These are phyloP conservation scores for Aquilaria sinensis DNA, from an alignment of 345 rosid species.

Conservation along the genomic window DNA sequence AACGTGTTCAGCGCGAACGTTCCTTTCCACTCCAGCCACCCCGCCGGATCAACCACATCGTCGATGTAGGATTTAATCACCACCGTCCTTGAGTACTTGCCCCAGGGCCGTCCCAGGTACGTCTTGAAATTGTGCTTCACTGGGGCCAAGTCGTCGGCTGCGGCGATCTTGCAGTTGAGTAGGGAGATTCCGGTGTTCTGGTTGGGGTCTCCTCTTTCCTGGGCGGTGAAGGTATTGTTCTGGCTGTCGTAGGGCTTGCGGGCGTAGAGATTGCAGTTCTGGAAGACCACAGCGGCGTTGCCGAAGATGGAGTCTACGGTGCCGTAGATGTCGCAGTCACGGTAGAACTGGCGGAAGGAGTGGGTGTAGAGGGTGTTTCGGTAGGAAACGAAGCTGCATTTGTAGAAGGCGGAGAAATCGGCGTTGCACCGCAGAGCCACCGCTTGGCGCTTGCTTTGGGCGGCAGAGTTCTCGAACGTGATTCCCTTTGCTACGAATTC, in stretches of 20 bases:
- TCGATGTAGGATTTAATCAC: conserved; percentile 44
- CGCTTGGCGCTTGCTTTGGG: conserved; percentile 79
- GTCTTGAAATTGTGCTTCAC: conserved; percentile 37
- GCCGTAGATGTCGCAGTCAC: conserved; percentile 72
- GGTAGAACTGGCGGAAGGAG: conserved; percentile 61
- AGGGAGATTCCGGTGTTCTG: conserved; percentile 66
- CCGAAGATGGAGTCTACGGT: conserved; percentile 74
- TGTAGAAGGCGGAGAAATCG: conserved; percentile 65
- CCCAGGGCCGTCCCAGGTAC: conserved; percentile 84
- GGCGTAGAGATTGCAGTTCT: conserved; percentile 61
- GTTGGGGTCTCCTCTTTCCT: conserved; percentile 50
- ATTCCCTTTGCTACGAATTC: conserved; percentile 79
- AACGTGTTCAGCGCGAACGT: conserved; percentile 45
- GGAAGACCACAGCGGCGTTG: conserved; percentile 67
- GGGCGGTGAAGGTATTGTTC: conserved; percentile 62
- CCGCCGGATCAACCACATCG: conserved; percentile 55
- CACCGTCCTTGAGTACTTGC: conserved; percentile 63
- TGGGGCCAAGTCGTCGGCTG: conserved; percentile 58
- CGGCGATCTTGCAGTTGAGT: conserved; percentile 51
- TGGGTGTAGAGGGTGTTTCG: conserved; percentile 79
- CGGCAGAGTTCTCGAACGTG: conserved; percentile 71
- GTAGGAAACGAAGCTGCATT: conserved; percentile 65
- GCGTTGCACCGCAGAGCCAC: conserved; percentile 71
- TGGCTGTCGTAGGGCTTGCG: conserved; percentile 57
- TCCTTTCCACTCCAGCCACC: conserved; percentile 72